Percentiles rank a stretch among this genome's conserved stretches.
These are phyloP conservation scores for Cordyceps tenuipes DNA, from an alignment of 2,329 filamentous ascomycete genomes.

Conservation along the genomic window DNA sequence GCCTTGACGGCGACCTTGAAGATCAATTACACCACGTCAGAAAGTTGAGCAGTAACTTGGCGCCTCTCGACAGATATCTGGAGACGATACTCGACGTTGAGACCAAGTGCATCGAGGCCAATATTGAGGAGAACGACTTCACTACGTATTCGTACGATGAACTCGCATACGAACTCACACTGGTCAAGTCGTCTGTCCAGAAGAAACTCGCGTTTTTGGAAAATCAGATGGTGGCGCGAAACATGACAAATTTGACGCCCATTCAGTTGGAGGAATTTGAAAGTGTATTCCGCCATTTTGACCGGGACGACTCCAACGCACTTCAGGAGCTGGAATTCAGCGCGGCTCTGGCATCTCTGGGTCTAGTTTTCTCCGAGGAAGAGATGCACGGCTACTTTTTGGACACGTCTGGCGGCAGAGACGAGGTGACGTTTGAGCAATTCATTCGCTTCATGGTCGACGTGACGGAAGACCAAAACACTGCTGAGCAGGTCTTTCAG, in stretches of 20 bases:
- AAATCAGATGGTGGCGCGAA: constrained; percentile 95
- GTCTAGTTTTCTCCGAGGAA: constrained; percentile 90
- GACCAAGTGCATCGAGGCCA: constrained; percentile 85
- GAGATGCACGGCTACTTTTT: constrained; percentile 97
- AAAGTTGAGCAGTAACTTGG: constrained; percentile 73
- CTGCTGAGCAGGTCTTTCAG: constrained; percentile 96
- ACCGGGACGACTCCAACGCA: constrained; percentile 83
- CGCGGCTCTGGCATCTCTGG: constrained; percentile 87
- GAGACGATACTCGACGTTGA: constrained; percentile 81
- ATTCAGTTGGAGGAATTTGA: constrained; percentile 99
- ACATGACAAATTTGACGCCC: constrained; percentile 97
- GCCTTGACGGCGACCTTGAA: constrained; percentile 93
- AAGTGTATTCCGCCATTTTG: constrained; percentile 95
- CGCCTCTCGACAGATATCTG: constrained; percentile 85
- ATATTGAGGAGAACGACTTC: constrained; percentile 98
- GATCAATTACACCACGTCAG: constrained; percentile 86
- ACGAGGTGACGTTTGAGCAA: constrained; percentile 90
- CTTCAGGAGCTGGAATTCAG: constrained; percentile 93
- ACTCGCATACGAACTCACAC: constrained; percentile 81
- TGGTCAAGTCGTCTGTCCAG: constrained; percentile 85
- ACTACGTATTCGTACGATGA: constrained; percentile 99
- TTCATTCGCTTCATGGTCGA: constrained; percentile 99
- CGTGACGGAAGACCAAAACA: constrained; percentile 97
- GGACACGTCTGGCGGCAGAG: constrained; percentile 71
- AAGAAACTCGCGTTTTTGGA: constrained; percentile 97